Percentiles rank a stretch among this genome's conserved stretches.
phyloP scores from a whole-genome alignment of 805 yeast genomes.

The Metschnikowia proteae region DNA sequence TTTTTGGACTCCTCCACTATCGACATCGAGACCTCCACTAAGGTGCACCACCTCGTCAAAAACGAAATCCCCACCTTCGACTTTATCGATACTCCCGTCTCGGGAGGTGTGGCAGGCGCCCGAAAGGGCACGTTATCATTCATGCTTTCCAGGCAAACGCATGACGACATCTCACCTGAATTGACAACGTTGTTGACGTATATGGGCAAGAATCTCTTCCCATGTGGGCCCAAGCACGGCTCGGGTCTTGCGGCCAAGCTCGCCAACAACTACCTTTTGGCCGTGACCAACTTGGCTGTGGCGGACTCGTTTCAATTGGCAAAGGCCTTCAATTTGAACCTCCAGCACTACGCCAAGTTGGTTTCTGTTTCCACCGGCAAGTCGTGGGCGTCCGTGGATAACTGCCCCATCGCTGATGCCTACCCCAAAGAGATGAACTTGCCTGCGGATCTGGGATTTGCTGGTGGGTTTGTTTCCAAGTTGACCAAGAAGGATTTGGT shows the following conservation, averaged over 20 bases:
- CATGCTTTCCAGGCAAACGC: slow-evolving; percentile 43
- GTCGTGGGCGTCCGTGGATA: slow-evolving; percentile 52
- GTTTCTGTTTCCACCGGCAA: slow-evolving; percentile 52
- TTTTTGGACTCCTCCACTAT: slow-evolving; percentile 51
- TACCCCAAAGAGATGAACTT: slow-evolving; percentile 35
- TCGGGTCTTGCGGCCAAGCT: slow-evolving; percentile 53
- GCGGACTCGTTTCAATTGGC: slow-evolving; percentile 55
- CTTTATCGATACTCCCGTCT: slow-evolving; percentile 53
- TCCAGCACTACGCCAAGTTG: slow-evolving; percentile 44
- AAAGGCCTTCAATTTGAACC: slow-evolving; percentile 44
- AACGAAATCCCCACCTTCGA: slow-evolving; percentile 32
- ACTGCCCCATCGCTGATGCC: slow-evolving; percentile 50
- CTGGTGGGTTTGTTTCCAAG: slow-evolving; percentile 49
- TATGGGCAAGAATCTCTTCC: slow-evolving; percentile 49
- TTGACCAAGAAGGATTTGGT: slow-evolving; percentile 44
- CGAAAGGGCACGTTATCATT: slow-evolving; percentile 48
- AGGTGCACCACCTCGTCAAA: slow-evolving; percentile 34
- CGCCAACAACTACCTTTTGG: slow-evolving; percentile 51
- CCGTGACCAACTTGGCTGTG: slow-evolving; percentile 51
- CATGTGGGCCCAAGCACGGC: slow-evolving; percentile 48
- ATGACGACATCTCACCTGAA: slow-evolving; percentile 26
- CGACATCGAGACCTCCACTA: slow-evolving; percentile 46
- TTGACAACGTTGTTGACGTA: slow-evolving; percentile 30
- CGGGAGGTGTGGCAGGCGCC: slow-evolving; percentile 56
- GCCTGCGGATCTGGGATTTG: slow-evolving; percentile 44